A percentile compares a stretch with the other conserved stretches of the same genome.
phyloP scores from a whole-genome alignment of 2,329 filamentous ascomycete genomes.

The Gaeumannomyces sp. region DNA sequence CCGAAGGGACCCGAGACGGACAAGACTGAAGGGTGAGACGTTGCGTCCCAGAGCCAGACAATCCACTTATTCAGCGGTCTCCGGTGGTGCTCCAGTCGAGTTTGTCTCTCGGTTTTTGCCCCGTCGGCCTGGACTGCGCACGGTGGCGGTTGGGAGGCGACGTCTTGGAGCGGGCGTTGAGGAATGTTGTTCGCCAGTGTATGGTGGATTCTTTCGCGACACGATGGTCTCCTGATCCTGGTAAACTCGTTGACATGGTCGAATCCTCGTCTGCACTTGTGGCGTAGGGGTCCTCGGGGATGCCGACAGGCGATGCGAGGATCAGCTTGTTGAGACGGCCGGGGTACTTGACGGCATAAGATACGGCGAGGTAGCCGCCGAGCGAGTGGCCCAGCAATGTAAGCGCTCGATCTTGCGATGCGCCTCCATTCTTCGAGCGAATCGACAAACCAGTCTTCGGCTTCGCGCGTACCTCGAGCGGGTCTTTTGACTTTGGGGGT shows the following conservation, averaged over 20 bases:
- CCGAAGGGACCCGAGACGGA: slow-evolving; percentile 88
- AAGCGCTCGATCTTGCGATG: slow-evolving; percentile 86
- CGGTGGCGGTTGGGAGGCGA: slow-evolving; percentile 6
- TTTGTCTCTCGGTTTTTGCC: slow-evolving; percentile 28
- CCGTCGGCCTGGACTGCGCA: slow-evolving; percentile 27
- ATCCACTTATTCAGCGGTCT: slow-evolving; percentile 76
- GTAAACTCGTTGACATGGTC: slow-evolving; percentile 70
- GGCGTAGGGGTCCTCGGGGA: slow-evolving; percentile 91
- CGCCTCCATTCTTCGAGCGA: slow-evolving; percentile 93
- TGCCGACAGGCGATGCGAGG: slow-evolving; percentile 86
- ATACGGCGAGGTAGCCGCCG: slow-evolving; percentile 90
- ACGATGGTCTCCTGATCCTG: slow-evolving; percentile 58
- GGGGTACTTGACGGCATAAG: slow-evolving; percentile 94
- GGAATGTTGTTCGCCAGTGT: slow-evolving; percentile 32
- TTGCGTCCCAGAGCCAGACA: slow-evolving; percentile 92
- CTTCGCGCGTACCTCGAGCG: slow-evolving; percentile 75
- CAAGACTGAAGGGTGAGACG: slow-evolving; percentile 85
- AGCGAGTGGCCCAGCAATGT: slow-evolving; percentile 90
- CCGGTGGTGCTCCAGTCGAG: slow-evolving; percentile 62
- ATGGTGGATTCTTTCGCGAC: slow-evolving; percentile 27
- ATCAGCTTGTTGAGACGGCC: slow-evolving; percentile 94
- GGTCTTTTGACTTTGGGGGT: slow-evolving; percentile 69
- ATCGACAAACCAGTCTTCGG: slow-evolving; percentile 94
- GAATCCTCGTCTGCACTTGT: slow-evolving; percentile 77
- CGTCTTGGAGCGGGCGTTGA: slow-evolving; percentile 19